Percentiles rank a stretch among this genome's conserved stretches.
These are phyloP conservation scores for Albifimbria verrucaria DNA, from an alignment of 2,329 filamentous ascomycete species.

Conservation along the genomic window DNA sequence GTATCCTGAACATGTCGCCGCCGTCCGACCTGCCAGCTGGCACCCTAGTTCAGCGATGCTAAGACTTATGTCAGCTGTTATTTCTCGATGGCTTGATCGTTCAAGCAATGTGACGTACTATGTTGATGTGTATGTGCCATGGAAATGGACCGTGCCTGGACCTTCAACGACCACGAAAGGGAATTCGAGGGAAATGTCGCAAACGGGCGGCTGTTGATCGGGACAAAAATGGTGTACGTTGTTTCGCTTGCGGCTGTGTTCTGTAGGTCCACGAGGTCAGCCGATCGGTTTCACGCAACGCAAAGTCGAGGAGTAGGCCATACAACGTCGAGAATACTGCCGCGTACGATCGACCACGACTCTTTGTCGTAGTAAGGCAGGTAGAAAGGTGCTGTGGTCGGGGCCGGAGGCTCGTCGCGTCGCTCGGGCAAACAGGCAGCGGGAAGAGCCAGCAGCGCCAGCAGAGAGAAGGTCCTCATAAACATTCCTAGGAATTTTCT, in stretches of 20 bases:
- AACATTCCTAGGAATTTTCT: background rate
- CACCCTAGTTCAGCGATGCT: slow-evolving; percentile 44
- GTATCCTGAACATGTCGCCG: slow-evolving; percentile 46
- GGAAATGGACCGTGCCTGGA: slow-evolving; percentile 39
- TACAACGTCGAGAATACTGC: slow-evolving; percentile 43
- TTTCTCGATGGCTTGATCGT: background rate
- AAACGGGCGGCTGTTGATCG: slow-evolving; percentile 35
- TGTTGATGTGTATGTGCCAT: slow-evolving; percentile 38
- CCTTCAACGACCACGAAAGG: slow-evolving; percentile 46
- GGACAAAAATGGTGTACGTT: slow-evolving; percentile 49
- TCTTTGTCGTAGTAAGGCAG: slow-evolving; percentile 39
- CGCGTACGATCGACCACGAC: slow-evolving; percentile 42
- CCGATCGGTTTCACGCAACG: background rate
- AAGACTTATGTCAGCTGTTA: background rate
- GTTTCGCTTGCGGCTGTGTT: slow-evolving; percentile 33
- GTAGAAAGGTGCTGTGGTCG: slow-evolving; percentile 41
- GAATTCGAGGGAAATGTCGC: slow-evolving; percentile 42
- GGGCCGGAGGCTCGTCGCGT: slow-evolving; percentile 16
- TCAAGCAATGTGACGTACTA: slow-evolving; percentile 31
- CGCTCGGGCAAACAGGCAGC: slow-evolving; percentile 14
- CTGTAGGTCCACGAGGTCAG: slow-evolving; percentile 18
- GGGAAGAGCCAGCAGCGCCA: slow-evolving; percentile 23
- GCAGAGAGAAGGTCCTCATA: slow-evolving; percentile 9
- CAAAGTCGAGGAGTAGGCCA: slow-evolving; percentile 7
- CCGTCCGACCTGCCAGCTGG: slow-evolving; percentile 36